phyloP scores from a whole-genome alignment of 2,329 filamentous ascomycete species.

The Hypoxylon sp. region DNA sequence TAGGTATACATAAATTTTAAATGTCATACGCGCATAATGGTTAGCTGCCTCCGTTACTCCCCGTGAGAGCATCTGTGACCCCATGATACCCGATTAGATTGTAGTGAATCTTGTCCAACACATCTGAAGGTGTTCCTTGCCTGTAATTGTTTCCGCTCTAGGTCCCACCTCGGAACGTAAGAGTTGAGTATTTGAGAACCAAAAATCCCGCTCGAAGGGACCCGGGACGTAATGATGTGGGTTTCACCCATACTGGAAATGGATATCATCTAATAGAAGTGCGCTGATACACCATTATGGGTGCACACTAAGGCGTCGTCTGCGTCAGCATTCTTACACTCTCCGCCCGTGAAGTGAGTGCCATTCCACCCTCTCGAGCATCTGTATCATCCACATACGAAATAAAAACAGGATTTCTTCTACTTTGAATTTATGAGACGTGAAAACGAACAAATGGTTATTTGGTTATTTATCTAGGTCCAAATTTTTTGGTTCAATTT shows the following conservation, averaged over 20 bases:
- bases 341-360: constrained; percentile 10
- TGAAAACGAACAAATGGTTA: constrained; percentile 9
- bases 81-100: neutral
- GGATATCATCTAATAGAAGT: neutral
- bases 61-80: neutral
- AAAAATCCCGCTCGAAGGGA: neutral
- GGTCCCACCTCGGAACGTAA: neutral
- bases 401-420: neutral
- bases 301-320: neutral
- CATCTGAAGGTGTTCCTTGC: neutral
- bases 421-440: neutral
- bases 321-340: constrained; percentile 28
- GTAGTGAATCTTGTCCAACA: neutral
- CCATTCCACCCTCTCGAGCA: neutral
- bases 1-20: neutral
- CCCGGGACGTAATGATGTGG: neutral
- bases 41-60: neutral
- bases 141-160: neutral
- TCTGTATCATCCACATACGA: neutral
- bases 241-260: neutral
- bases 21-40: neutral
- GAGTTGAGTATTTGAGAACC: neutral
- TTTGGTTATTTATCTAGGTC: constrained; percentile 12
- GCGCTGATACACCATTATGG: neutral
- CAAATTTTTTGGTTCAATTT: constrained; percentile 15